A percentile compares a stretch with the other conserved stretches of the same genome.
Conservation (phyloP, 176 grass and related monocot genomes). For the Pharus latifolius region DNA sequence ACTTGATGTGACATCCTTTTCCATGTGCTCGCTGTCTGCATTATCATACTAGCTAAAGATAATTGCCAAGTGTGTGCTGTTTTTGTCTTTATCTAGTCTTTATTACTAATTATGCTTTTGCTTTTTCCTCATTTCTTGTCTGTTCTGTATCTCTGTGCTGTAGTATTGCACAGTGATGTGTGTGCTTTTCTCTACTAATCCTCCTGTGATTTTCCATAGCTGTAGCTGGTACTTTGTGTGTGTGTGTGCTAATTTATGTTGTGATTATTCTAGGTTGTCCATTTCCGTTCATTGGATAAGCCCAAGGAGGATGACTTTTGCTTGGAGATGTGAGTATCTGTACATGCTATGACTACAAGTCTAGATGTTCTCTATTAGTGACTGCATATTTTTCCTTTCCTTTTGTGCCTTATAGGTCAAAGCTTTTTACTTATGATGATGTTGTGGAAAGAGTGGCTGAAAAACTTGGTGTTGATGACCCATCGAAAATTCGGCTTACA, state of each 20-base stretch:
- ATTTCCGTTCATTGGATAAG: slow-evolving; percentile 88
- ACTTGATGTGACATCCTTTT: no score
- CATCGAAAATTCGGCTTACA: slow-evolving; percentile 94
- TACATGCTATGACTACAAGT: slow-evolving; percentile 5
- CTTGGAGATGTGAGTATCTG: slow-evolving; percentile 74
- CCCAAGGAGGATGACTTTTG: slow-evolving; percentile 93
- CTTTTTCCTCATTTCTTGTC: slow-evolving; percentile 5
- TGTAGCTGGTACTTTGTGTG: background rate
- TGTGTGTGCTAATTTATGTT: slow-evolving; percentile 12
- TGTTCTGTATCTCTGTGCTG: background rate
- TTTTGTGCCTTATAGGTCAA: slow-evolving; percentile 52
- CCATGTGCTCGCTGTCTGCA: no score
- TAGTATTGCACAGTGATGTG: background rate
- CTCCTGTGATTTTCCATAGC: background rate
- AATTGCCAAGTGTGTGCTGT: background rate
- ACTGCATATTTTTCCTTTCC: slow-evolving; percentile 5
- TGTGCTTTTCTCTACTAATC: background rate
- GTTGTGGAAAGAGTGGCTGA: slow-evolving; percentile 92
- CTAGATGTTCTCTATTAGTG: background rate
- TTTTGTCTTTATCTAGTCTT: background rate
- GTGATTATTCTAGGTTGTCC: slow-evolving; percentile 72
- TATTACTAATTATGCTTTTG: no score
- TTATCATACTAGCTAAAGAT: no score
- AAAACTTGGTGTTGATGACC: slow-evolving; percentile 77
- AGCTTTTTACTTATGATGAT: slow-evolving; percentile 83